Conservation (phyloP, 2,329 filamentous ascomycete species). For the Fusarium neocosmosporiellum region DNA sequence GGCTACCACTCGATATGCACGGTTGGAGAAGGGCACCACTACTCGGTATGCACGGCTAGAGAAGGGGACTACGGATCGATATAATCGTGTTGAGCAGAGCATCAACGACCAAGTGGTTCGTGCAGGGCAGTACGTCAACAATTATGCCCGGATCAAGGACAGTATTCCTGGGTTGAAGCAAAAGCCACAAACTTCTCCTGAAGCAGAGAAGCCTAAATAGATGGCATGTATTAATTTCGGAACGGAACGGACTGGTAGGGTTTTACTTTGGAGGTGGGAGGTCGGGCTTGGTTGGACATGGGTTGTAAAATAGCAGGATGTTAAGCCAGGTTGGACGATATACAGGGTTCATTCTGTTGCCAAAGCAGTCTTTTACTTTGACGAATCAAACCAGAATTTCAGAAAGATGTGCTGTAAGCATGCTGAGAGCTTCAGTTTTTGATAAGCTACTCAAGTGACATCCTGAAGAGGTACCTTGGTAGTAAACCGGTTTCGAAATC, state of each 20-base stretch:
- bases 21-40: neutral
- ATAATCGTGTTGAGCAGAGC: constrained; percentile 12
- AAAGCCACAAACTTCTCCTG: neutral
- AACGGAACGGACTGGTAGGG: neutral
- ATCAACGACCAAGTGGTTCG: neutral
- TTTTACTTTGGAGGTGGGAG: neutral
- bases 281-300: neutral
- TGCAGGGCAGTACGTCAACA: neutral
- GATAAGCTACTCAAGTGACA: neutral
- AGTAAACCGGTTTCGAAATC: too few relatives aligned
- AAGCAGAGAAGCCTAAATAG: neutral
- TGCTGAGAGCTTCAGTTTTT: neutral
- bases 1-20: neutral
- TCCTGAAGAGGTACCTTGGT: neutral
- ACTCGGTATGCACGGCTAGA: constrained; percentile 5
- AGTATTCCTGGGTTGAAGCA: neutral
- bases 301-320: neutral
- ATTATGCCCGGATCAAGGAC: neutral
- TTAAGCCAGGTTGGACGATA: neutral
- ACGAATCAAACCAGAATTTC: neutral
- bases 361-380: neutral
- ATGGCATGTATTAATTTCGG: too few relatives aligned
- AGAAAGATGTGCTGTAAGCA: neutral
- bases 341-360: too few relatives aligned
- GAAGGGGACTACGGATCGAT: neutral